These are phyloP conservation scores for Lagenidium giganteum DNA, from an alignment of 352 stramenopile species.

Conservation along the genomic window DNA sequence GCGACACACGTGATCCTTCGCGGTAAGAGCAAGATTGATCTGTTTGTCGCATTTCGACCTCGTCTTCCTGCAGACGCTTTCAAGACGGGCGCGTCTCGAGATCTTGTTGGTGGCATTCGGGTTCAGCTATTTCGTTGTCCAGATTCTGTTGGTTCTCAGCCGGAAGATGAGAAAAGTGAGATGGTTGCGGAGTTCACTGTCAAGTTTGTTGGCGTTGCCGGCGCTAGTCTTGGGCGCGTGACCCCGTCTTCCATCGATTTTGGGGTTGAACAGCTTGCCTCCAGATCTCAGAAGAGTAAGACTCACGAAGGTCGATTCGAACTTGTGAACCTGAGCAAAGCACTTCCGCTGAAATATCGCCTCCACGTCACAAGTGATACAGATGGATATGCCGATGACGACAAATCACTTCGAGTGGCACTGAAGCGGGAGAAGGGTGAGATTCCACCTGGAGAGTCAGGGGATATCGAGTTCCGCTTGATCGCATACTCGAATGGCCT, in stretches of 20 bases:
- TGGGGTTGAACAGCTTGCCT: constrained; percentile 65
- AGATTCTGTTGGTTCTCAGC: not conserved
- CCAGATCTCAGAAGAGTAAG: constrained; percentile 29
- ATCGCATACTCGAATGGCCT: constrained; percentile 68
- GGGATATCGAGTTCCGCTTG: constrained; percentile 52
- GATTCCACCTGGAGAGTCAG: constrained; percentile 51
- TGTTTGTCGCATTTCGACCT: constrained; percentile 80
- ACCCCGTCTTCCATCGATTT: constrained; percentile 68
- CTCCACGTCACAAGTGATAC: constrained; percentile 59
- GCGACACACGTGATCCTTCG: constrained; percentile 67
- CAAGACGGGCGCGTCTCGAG: constrained; percentile 67
- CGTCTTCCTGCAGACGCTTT: constrained; percentile 74
- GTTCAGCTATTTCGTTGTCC: constrained; percentile 78
- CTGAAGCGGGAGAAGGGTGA: constrained; percentile 72
- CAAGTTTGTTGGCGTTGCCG: constrained; percentile 83
- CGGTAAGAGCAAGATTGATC: constrained; percentile 58
- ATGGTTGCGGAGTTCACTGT: constrained; percentile 86
- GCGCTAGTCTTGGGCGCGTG: constrained; percentile 72
- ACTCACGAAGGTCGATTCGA: constrained; percentile 71
- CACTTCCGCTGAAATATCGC: constrained; percentile 66
- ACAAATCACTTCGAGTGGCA: constrained; percentile 60
- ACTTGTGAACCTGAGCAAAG: constrained; percentile 78
- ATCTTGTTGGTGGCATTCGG: constrained; percentile 85
- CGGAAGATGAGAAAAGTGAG: constrained; percentile 52
- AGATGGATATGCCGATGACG: constrained; percentile 75